Percentiles rank a stretch among this genome's conserved stretches.
These are phyloP conservation scores for Hemerocallis citrina DNA, from an alignment of 106 monocot genomes.

Conservation along the genomic window DNA sequence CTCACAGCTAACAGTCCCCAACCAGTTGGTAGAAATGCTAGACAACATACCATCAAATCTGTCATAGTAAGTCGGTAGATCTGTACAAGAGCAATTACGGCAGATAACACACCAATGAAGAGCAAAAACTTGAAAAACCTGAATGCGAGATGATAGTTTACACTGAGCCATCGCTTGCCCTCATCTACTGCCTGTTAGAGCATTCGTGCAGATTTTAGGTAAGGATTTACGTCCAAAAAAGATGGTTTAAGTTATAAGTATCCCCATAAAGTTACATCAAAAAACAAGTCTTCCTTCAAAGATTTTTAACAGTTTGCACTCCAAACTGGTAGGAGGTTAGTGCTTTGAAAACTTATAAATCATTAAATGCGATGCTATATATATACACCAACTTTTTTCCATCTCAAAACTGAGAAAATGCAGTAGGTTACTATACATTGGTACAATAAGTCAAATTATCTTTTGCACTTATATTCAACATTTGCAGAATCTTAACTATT, in stretches of 20 bases:
- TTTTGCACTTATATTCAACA: no score
- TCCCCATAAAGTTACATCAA: no score
- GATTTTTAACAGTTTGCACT: no score
- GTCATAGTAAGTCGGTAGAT: conserved; percentile 46
- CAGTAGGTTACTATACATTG: no score
- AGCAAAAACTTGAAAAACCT: conserved; percentile 54
- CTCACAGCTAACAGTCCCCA: conserved; percentile 67
- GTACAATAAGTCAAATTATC: no score
- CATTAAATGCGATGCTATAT: no score
- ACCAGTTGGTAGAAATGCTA: conserved; percentile 79
- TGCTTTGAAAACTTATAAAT: no score
- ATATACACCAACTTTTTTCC: neutral
- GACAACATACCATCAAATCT: conserved; percentile 59
- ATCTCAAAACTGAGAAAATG: no score
- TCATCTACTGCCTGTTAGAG: conserved; percentile 30
- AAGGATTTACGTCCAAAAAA: neutral
- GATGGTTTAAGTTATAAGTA: no score
- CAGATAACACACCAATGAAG: conserved; percentile 37
- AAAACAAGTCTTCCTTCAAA: no score
- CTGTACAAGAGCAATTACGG: conserved; percentile 29
- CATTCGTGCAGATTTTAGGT: neutral
- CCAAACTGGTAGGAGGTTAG: no score
- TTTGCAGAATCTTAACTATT: no score
- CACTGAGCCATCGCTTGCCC: conserved; percentile 47
- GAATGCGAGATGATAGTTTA: conserved; percentile 51